Base-by-base conservation (phyloP, 495 filamentous ascomycete species). In the Physcia stellaris region DNA sequence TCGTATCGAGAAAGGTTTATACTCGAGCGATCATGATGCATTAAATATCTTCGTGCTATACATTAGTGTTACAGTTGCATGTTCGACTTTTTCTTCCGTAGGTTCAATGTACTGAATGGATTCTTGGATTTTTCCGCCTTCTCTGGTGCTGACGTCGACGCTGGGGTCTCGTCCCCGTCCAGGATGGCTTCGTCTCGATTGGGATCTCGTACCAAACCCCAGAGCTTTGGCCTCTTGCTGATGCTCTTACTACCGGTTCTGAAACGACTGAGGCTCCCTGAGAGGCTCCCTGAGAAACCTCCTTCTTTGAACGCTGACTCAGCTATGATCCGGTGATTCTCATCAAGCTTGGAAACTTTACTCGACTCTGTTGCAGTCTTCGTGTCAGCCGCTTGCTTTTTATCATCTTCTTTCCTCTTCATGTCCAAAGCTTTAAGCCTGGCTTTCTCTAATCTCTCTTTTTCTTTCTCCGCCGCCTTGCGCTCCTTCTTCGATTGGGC, bases 391-490 rank as follows among this genome's bases (percentile, higher is more conserved):
- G 71, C 69, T 48, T 77, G 70, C 32, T 65, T 67, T 42, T 63
- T 63, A 35, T 66, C 57, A 21, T 59, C 57, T 30, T 75, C 69
- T 45, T 58, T 62, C 16, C 66, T 42, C 39, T 58, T 54, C 40
- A 45, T 58, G 18, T 82, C 75, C 9, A 68, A 49, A 22, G 82
- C 80, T 45, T 76, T 80, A 40, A 74, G 66, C 27, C 73, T 74
- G 43, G 73, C 71, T 46, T 80, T 71, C 1, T 73, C 70, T 4
- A 64, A 67, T 49, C 77, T 83, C 39, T 74, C 67, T 39, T 62
- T 65, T 26, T 80, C 79, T 48, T 80, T 87, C 18, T 79, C 76
- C 16, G 73, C 73, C 16, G 68, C 70, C 40, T 75, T 79, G 6
- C 65, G 62, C 23, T 70, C 66, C 41, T 66, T 68, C 39, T 56